Percentiles rank a stretch among this genome's conserved stretches.
These are phyloP conservation scores for Cicer cuneatum DNA, from an alignment of 306 rosid genomes.

Conservation along the genomic window DNA sequence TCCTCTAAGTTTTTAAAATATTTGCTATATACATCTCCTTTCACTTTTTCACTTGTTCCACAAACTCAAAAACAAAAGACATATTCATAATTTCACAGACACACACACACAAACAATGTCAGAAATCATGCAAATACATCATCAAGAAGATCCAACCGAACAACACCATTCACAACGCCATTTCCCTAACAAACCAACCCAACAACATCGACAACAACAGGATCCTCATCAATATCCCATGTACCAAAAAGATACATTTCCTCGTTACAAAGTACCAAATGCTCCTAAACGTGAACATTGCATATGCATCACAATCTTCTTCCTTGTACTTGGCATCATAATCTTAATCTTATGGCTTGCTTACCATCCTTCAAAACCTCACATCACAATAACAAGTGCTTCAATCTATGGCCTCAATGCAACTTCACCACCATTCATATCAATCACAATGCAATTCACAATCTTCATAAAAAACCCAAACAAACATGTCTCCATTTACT, in stretches of 20 bases:
- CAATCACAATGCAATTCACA: slow-evolving; percentile 77
- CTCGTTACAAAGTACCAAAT: background rate
- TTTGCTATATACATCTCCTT: slow-evolving; percentile 34
- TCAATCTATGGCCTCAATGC: slow-evolving; percentile 70
- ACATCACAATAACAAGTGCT: slow-evolving; percentile 62
- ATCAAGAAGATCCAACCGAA: slow-evolving; percentile 33
- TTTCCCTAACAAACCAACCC: slow-evolving; percentile 29
- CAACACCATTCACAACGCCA: background rate
- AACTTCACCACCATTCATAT: slow-evolving; percentile 56
- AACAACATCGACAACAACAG: background rate
- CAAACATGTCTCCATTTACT: slow-evolving; percentile 67
- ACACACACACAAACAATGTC: slow-evolving; percentile 48
- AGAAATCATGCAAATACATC: slow-evolving; percentile 6
- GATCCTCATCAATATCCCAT: background rate
- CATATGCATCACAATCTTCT: slow-evolving; percentile 62
- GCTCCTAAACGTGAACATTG: slow-evolving; percentile 51
- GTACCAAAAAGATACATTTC: slow-evolving; percentile 14
- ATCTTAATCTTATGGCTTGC: slow-evolving; percentile 74
- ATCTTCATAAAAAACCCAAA: slow-evolving; percentile 74
- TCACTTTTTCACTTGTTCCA: slow-evolving; percentile 38
- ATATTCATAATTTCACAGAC: background rate
- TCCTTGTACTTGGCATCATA: slow-evolving; percentile 63
- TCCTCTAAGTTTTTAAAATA: too few species aligned
- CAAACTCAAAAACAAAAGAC: slow-evolving; percentile 15
- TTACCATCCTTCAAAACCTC: slow-evolving; percentile 77